phyloP scores from a whole-genome alignment of 2,329 filamentous ascomycete species.

The Hypoxylon sp. region DNA sequence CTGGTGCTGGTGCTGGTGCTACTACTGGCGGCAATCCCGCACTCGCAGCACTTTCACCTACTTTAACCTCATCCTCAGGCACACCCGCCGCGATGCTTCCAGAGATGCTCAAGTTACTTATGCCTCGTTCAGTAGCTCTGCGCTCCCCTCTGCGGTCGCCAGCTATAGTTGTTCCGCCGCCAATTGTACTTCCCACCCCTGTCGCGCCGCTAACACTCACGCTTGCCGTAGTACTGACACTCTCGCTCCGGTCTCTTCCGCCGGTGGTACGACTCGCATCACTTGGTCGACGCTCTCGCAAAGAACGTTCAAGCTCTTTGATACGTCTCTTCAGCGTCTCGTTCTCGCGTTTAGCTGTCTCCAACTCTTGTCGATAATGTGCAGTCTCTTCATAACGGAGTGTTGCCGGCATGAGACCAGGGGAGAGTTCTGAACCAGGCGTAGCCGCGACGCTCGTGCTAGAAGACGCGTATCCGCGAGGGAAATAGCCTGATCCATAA shows the following conservation, averaged over 20 bases:
- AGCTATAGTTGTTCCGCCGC: constrained; percentile 59
- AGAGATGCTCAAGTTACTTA: constrained; percentile 59
- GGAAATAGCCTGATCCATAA: constrained; percentile 50
- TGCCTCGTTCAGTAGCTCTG: constrained; percentile 56
- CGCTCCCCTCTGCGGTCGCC: constrained; percentile 56
- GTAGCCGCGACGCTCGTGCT: constrained; percentile 56
- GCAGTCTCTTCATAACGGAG: constrained; percentile 72
- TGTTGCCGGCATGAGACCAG: constrained; percentile 67
- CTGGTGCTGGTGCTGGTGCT: not conserved
- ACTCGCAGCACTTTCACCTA: constrained; percentile 72
- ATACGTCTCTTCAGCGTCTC: constrained; percentile 70
- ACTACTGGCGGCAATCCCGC: constrained; percentile 48
- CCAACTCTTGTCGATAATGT: constrained; percentile 69
- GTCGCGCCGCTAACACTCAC: constrained; percentile 55
- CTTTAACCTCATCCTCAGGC: constrained; percentile 69
- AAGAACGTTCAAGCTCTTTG: constrained; percentile 69
- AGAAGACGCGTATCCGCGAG: constrained; percentile 52
- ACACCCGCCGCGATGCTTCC: constrained; percentile 65
- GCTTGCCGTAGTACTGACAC: constrained; percentile 65
- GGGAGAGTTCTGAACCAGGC: constrained; percentile 62
- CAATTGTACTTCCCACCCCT: constrained; percentile 40
- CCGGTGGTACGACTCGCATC: constrained; percentile 48
- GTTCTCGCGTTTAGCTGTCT: constrained; percentile 72
- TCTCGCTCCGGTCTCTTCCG: constrained; percentile 59
- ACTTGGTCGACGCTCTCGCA: constrained; percentile 62